These are phyloP conservation scores for Yarrowia sp. DNA, from an alignment of 805 yeast species.

Conservation along the genomic window DNA sequence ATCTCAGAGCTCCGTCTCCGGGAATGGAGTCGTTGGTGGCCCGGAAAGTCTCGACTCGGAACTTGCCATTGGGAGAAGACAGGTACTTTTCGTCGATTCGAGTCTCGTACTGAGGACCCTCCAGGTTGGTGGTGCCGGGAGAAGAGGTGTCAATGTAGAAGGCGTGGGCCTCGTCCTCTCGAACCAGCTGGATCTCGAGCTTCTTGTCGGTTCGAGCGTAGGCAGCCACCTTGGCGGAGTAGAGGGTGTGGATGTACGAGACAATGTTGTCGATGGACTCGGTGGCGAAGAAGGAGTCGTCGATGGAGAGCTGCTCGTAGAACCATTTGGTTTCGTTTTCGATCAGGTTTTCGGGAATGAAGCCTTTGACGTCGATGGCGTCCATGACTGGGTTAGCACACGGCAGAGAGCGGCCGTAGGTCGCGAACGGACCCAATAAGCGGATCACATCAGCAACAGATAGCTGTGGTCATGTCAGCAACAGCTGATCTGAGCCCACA, in stretches of 20 bases:
- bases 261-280: conserved; percentile 80
- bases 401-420: neutral
- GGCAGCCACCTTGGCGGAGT: conserved; percentile 91
- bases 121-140: conserved; percentile 49
- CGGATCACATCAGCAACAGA: no score
- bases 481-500: no score
- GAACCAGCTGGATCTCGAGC: conserved; percentile 71
- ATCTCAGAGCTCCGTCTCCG: conserved; percentile 50
- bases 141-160: conserved; percentile 78
- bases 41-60: conserved; percentile 75
- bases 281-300: conserved; percentile 85
- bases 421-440: neutral
- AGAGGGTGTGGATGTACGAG: conserved; percentile 79
- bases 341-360: conserved; percentile 82
- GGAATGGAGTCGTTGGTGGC: conserved; percentile 45
- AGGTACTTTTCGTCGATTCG: conserved; percentile 80
- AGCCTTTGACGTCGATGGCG: conserved; percentile 74
- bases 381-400: conserved; percentile 57
- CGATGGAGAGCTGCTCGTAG: conserved; percentile 82
- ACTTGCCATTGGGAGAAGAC: conserved; percentile 42
- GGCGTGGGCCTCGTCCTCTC: conserved; percentile 82
- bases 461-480: no score
- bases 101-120: conserved; percentile 57
- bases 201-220: conserved; percentile 58
- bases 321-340: conserved; percentile 89